These are phyloP conservation scores for Sclerotinia sclerotiorum DNA, from an alignment of 2,329 filamentous ascomycete species.

Conservation along the genomic window DNA sequence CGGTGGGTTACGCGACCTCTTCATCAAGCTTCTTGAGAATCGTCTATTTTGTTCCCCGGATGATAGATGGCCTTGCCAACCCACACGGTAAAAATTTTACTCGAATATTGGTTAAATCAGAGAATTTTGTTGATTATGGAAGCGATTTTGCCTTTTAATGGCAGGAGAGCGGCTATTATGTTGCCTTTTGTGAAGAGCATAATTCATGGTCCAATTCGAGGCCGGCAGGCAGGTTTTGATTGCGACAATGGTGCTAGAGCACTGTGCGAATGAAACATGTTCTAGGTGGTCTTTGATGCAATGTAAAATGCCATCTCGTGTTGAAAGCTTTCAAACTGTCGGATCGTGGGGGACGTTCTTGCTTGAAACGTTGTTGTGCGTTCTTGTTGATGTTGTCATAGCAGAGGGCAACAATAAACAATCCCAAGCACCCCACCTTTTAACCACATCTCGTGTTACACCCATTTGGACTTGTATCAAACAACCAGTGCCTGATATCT, in stretches of 20 bases:
- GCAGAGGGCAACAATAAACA: neutral
- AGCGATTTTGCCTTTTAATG: neutral
- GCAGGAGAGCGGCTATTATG: neutral
- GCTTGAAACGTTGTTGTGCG: neutral
- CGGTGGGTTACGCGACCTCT: neutral
- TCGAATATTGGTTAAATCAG: neutral
- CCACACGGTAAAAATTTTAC: too few relatives aligned
- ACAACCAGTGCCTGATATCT: neutral
- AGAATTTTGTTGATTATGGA: neutral
- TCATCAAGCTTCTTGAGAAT: neutral
- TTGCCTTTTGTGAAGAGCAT: neutral
- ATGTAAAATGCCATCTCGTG: neutral
- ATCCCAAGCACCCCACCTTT: neutral
- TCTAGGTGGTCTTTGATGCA: neutral
- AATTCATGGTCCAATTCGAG: neutral
- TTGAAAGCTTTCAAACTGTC: neutral
- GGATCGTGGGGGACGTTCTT: neutral
- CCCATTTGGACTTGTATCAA: too few relatives aligned
- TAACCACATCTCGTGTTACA: neutral
- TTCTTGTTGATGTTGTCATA: neutral
- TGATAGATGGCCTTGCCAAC: neutral
- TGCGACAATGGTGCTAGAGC: too few relatives aligned
- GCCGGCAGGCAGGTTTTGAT: neutral
- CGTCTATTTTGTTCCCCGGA: too few relatives aligned
- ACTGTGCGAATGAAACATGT: neutral